A percentile compares a stretch with the other conserved stretches of the same genome.
phyloP scores from a whole-genome alignment of 2,329 filamentous ascomycete genomes.

The Teratosphaeria epicoccoides region DNA sequence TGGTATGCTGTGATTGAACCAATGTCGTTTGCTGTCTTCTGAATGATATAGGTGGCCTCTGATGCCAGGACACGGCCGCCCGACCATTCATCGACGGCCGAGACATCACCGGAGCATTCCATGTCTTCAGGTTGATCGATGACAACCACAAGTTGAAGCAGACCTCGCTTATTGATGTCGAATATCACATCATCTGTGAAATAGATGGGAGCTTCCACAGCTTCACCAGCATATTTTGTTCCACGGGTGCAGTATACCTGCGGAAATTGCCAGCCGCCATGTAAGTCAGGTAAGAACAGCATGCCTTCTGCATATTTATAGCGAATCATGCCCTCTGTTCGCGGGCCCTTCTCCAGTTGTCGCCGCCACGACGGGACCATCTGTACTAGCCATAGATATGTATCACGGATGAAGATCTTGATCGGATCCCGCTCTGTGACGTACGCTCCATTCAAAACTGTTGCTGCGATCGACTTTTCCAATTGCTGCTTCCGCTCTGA shows the following conservation, averaged over 20 bases:
- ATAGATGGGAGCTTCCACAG: not conserved
- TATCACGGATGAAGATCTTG: not conserved
- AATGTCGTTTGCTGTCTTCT: not conserved
- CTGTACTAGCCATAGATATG: not conserved
- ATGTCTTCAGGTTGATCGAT: not conserved
- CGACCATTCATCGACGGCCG: not conserved
- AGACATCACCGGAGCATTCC: not conserved
- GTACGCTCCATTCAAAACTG: slow-evolving; percentile 1
- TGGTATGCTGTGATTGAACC: not conserved
- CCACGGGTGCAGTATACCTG: not conserved
- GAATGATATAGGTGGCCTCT: slow-evolving; percentile 2
- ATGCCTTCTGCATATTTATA: slow-evolving; percentile 1
- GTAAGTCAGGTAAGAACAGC: not conserved
- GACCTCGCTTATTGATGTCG: not conserved
- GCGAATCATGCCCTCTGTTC: not conserved
- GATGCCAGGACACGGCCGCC: not conserved
- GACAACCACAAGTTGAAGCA: slow-evolving; percentile 1
- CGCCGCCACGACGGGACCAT: not conserved
- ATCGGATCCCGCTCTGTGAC: not conserved
- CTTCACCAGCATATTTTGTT: not conserved
- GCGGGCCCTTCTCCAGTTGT: not conserved
- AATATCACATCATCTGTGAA: slow-evolving; percentile 5
- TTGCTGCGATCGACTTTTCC: slow-evolving; percentile 3
- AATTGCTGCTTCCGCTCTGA: slow-evolving; percentile 6
- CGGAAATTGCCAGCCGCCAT: slow-evolving; percentile 1